Base-by-base conservation (phyloP, 176 grass and related monocot species). In the Tillandsia fasciculata region DNA sequence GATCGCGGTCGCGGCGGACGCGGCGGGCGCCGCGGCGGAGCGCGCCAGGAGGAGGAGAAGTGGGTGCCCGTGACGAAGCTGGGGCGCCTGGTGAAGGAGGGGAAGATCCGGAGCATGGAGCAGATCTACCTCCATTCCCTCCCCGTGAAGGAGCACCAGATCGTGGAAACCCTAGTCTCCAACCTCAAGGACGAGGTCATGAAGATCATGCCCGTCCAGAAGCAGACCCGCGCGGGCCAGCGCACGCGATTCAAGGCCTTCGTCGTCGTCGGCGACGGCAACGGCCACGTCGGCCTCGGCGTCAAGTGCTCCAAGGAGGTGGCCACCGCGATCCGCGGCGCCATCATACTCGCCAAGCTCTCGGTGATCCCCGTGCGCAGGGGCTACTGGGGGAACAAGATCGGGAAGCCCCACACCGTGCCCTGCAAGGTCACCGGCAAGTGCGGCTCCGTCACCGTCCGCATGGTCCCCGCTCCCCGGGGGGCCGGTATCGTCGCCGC, bases 241-340 rank as follows among this genome's bases (percentile, higher is more conserved):
- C 81, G 91, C 54, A 95, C 91, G 24, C 81, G 91, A 2, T 95
- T 95, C 81, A 95, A 95, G 84, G 91, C 91, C 2, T 95, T 95
- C 66, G 91, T 95, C 9, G 91, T 95, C 49, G 91, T 95, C 64
- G 91, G 91, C 74, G 91, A 95, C 66, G 52, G 71, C 68, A 66
- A 95, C 69, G 91, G 91, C 27, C 91, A 90, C 78, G 91, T 95
- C 27, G 91, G 91, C 0, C 91, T 95, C 8, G 91, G 87, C 0
- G 91, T 90, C 75, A 96, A 96, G 81, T 96, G 91, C 81, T 81
- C 87, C 63, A 96, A 96, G 87, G 91, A 96, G 82, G 87, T 96
- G 17, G 87, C 91, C 53, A 96, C 91, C 28, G 87, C 87, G 53
- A 96, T 96, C 74, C 91, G 87, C 9, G 91, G 91, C 64, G 91